Conservation (phyloP, 352 stramenopile genomes). For the Globisporangium parvum region DNA sequence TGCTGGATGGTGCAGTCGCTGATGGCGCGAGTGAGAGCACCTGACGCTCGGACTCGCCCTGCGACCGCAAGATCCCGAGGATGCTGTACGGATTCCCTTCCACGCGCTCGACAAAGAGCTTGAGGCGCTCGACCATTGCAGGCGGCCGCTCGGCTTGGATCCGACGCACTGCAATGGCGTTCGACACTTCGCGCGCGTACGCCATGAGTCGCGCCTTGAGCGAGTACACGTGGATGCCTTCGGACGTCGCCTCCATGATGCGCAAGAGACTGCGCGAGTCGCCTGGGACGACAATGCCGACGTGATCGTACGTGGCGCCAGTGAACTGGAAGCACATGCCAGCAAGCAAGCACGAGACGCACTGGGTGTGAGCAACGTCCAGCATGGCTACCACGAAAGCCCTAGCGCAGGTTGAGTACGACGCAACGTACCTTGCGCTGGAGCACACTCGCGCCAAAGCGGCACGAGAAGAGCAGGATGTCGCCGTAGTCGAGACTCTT, state of each 20-base stretch:
- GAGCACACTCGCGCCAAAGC: constrained; percentile 69
- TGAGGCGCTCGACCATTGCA: constrained; percentile 34
- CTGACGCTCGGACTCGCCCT: constrained; percentile 43
- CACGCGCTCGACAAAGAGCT: constrained; percentile 54
- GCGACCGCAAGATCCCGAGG: constrained; percentile 55
- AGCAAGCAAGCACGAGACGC: not conserved
- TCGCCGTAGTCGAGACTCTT: constrained; percentile 62
- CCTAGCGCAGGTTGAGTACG: not conserved
- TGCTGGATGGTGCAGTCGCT: not conserved
- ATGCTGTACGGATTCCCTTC: constrained; percentile 85
- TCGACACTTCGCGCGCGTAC: constrained; percentile 76
- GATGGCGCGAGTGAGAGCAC: not conserved
- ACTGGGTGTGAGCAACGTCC: not conserved
- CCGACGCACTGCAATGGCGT: constrained; percentile 67
- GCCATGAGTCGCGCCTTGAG: constrained; percentile 73
- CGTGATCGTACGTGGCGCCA: constrained; percentile 73
- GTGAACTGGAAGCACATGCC: constrained; percentile 39
- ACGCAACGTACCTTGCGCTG: constrained; percentile 55
- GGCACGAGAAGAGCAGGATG: constrained; percentile 77
- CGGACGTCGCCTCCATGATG: constrained; percentile 74
- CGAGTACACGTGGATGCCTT: constrained; percentile 76
- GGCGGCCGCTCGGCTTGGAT: constrained; percentile 37
- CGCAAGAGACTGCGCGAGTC: constrained; percentile 49
- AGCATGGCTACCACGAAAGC: too few species aligned
- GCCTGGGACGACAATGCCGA: constrained; percentile 72